Evolutionary conservation across 176 grass and related monocot species (phyloP), one percentile per base, ranked within the genome.

Genomic region (Canna indica): DNA sequence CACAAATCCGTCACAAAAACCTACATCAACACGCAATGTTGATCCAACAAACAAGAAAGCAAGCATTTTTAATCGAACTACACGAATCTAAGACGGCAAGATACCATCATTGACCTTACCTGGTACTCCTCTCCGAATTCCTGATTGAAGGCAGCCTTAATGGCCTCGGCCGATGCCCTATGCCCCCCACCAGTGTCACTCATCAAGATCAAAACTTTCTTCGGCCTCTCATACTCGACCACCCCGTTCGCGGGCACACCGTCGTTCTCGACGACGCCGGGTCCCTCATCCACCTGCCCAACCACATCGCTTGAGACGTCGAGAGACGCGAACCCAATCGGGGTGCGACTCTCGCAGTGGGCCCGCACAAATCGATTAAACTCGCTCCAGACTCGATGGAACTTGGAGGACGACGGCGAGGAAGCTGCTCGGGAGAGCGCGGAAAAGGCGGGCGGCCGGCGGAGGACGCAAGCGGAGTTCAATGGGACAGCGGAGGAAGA

Each of bases 141-240:
- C 74, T 93, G 68, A 36, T 54, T 72, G 81, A 99, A 99, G 3
- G 94, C 84, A 1, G 86, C 78, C 60, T 99, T 99, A 69, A 99
- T 93, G 36, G 94, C 94, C 79, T 99, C 94, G 0, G 94, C 94
- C 15, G 94, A 99, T 0, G 94, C 94, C 45, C 94, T 78, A 46
- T 99, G 94, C 0, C 94, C 94, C 29, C 94, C 94, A 47, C 94
- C 94, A 0, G 94, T 99, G 75, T 99, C 94, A 50, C 94, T 99
- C 94, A 99, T 99, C 69, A 99, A 77, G 56, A 99, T 99, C 25
- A 99, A 34, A 72, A 99, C 94, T 47, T 89, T 92, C 82, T 93
- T 99, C 8, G 84, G 80, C 56, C 82, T 80, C 64, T 83, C 75
- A 0, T 17, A 15, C 48, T 75, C 54, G 53, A 31, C 64, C 27